phyloP scores from a whole-genome alignment of 2,329 filamentous ascomycete genomes.

The Phialophora macrospora region DNA sequence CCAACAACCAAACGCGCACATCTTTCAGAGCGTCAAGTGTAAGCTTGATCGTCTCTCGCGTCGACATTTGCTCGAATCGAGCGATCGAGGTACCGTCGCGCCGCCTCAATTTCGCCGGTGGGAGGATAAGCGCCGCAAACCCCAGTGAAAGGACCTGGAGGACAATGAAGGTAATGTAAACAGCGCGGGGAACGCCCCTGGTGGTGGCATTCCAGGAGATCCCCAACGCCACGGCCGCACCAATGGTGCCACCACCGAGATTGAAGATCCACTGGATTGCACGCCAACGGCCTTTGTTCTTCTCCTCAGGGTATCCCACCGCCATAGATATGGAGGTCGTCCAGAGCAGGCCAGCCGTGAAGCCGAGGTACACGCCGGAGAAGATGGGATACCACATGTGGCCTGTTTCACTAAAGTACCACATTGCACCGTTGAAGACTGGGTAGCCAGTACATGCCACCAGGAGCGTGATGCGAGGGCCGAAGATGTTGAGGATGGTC shows the following conservation, averaged over 20 bases:
- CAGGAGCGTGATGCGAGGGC: slow-evolving; percentile 15
- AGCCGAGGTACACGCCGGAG: slow-evolving; percentile 9
- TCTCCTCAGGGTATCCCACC: slow-evolving; percentile 15
- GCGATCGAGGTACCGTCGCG: slow-evolving; percentile 6
- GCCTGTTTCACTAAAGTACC: slow-evolving; percentile 13
- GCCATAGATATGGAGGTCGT: slow-evolving; percentile 14
- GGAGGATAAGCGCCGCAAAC: slow-evolving; percentile 12
- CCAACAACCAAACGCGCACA: slow-evolving; percentile 5
- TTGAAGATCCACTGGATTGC: slow-evolving; percentile 19
- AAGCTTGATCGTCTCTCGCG: slow-evolving; percentile 8
- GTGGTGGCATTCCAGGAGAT: slow-evolving; percentile 14
- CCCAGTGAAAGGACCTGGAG: slow-evolving; percentile 10
- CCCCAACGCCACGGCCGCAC: slow-evolving; percentile 11
- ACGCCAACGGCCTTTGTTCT: slow-evolving; percentile 14
- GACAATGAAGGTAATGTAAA: slow-evolving; percentile 20
- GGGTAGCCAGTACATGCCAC: slow-evolving; percentile 16
- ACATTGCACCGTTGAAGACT: slow-evolving; percentile 13
- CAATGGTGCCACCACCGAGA: slow-evolving; percentile 8
- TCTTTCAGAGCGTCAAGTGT: slow-evolving; percentile 1
- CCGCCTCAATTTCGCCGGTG: slow-evolving; percentile 12
- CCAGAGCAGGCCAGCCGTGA: slow-evolving; percentile 13
- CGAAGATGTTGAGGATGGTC: slow-evolving; percentile 17
- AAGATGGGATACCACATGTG: slow-evolving; percentile 19
- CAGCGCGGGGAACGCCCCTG: slow-evolving; percentile 12
- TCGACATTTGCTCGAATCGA: slow-evolving; percentile 8